These are phyloP conservation scores for Cornus florida DNA, from an alignment of 148 eudicot genomes.

Conservation along the genomic window DNA sequence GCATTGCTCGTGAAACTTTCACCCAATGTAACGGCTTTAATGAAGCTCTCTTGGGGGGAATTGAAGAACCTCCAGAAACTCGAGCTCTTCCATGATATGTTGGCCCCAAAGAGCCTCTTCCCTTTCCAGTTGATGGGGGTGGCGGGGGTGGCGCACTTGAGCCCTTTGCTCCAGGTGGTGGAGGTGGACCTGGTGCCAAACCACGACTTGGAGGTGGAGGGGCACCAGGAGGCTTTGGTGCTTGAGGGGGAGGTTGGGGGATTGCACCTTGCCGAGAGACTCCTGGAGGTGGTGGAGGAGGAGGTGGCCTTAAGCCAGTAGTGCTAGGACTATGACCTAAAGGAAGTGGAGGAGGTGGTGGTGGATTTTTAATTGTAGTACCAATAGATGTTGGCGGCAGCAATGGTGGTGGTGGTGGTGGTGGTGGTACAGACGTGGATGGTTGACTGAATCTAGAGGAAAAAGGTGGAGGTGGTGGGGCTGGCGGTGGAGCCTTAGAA, in stretches of 20 bases:
- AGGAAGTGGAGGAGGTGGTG: slow-evolving; percentile 30
- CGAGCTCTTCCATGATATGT: slow-evolving; percentile 58
- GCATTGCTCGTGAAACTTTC: slow-evolving; percentile 89
- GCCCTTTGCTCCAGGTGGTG: slow-evolving; percentile 56
- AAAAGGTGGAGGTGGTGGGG: slow-evolving; percentile 58
- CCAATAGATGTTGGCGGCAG: slow-evolving; percentile 16
- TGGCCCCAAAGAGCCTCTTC: slow-evolving; percentile 41
- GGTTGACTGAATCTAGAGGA: slow-evolving; percentile 5
- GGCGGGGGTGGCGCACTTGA: slow-evolving; percentile 63
- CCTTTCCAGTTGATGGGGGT: slow-evolving; percentile 66
- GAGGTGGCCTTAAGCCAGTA: slow-evolving; percentile 26
- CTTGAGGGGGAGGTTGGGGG: slow-evolving; percentile 45
- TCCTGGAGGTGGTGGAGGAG: slow-evolving; percentile 65
- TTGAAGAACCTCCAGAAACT: slow-evolving; percentile 40
- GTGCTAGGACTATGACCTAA: slow-evolving; percentile 8
- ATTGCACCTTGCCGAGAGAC: slow-evolving; percentile 35
- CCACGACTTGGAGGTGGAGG: slow-evolving; percentile 53
- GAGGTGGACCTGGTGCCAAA: slow-evolving; percentile 62
- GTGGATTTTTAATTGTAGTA: neutral
- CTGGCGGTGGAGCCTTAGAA: slow-evolving; percentile 33
- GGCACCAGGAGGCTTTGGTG: slow-evolving; percentile 45
- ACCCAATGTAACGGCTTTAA: slow-evolving; percentile 95
- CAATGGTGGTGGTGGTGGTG: slow-evolving; percentile 32
- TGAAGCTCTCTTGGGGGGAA: slow-evolving; percentile 67
- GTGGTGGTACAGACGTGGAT: slow-evolving; percentile 2